phyloP scores from a whole-genome alignment of 768 basidiomycete species.

The Russula dissimulans region DNA sequence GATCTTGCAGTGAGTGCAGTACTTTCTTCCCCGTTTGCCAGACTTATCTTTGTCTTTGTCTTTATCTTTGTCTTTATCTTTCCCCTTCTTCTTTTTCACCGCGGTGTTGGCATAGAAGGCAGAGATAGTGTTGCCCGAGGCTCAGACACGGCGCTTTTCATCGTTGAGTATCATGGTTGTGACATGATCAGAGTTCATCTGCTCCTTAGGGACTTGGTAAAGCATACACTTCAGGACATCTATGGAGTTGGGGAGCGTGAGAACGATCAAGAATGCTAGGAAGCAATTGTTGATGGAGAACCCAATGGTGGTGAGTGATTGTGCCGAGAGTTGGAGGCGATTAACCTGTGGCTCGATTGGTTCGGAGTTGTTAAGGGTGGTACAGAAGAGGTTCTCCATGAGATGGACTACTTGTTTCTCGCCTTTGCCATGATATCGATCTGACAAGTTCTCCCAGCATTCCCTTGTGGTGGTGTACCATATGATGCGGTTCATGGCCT shows the following conservation, averaged over 20 bases:
- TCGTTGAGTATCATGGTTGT: background rate
- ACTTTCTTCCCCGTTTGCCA: too few relatives aligned
- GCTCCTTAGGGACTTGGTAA: background rate
- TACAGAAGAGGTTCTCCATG: conserved; percentile 19
- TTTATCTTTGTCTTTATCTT: too few relatives aligned
- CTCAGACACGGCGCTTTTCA: too few relatives aligned
- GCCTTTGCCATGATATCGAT: conserved; percentile 19
- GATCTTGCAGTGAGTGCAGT: too few relatives aligned
- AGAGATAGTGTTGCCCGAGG: too few relatives aligned
- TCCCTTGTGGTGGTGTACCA: background rate
- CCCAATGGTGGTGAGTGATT: conserved; percentile 16
- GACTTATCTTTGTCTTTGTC: too few relatives aligned
- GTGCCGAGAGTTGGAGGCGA: conserved; percentile 16
- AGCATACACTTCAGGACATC: conserved; percentile 21
- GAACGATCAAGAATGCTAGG: conserved; percentile 20
- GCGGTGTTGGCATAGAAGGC: too few relatives aligned
- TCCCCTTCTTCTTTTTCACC: too few relatives aligned
- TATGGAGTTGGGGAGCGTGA: conserved; percentile 22
- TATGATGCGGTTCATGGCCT: background rate
- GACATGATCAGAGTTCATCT: conserved; percentile 12
- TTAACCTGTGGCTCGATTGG: conserved; percentile 22
- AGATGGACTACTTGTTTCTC: background rate
- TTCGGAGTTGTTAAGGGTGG: conserved; percentile 19
- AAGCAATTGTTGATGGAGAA: conserved; percentile 19
- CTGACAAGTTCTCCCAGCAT: background rate